Evolutionary conservation across 441 rosid species (phyloP).

Genomic region (Cnidoscolus chayamansa): DNA sequence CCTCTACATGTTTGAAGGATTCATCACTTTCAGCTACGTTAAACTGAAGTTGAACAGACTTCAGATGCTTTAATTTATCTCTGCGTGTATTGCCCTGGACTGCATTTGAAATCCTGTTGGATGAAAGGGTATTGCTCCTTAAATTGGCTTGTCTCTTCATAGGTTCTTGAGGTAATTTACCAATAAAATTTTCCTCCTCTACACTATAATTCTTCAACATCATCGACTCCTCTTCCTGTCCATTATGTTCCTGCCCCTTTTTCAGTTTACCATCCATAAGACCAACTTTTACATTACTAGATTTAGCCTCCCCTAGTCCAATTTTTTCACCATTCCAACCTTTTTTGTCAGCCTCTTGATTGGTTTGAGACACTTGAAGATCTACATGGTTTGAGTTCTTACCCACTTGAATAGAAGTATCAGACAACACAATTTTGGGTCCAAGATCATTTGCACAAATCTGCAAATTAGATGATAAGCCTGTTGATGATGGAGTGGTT

Average conservation of each 20-base stretch:
- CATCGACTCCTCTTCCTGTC: slow-evolving; percentile 26
- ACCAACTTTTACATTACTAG: slow-evolving; percentile 20
- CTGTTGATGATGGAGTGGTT: slow-evolving; percentile 22
- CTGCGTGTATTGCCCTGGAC: slow-evolving; percentile 39
- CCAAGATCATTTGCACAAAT: slow-evolving; percentile 19
- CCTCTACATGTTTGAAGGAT: slow-evolving; percentile 24
- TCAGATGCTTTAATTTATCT: slow-evolving; percentile 53
- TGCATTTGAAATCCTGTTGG: slow-evolving; percentile 41
- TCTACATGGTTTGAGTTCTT: slow-evolving; percentile 21
- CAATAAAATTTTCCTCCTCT: slow-evolving; percentile 33
- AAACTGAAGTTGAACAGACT: slow-evolving; percentile 58
- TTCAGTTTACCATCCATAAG: slow-evolving; percentile 23
- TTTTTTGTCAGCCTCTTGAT: slow-evolving; percentile 22
- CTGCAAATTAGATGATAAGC: slow-evolving; percentile 20
- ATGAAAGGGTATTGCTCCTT: slow-evolving; percentile 53
- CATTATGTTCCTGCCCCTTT: slow-evolving; percentile 32
- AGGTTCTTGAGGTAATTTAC: slow-evolving; percentile 39
- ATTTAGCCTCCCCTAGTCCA: slow-evolving; percentile 25
- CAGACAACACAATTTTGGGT: slow-evolving; percentile 22
- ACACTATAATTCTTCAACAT: slow-evolving; percentile 33
- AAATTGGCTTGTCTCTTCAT: slow-evolving; percentile 39
- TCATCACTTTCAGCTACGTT: slow-evolving; percentile 36
- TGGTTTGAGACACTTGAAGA: slow-evolving; percentile 17
- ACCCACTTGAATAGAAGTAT: slow-evolving; percentile 18
- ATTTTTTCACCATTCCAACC: slow-evolving; percentile 26